Conservation (phyloP, 305 asterid species). For the Fraxinus angustifolia region DNA sequence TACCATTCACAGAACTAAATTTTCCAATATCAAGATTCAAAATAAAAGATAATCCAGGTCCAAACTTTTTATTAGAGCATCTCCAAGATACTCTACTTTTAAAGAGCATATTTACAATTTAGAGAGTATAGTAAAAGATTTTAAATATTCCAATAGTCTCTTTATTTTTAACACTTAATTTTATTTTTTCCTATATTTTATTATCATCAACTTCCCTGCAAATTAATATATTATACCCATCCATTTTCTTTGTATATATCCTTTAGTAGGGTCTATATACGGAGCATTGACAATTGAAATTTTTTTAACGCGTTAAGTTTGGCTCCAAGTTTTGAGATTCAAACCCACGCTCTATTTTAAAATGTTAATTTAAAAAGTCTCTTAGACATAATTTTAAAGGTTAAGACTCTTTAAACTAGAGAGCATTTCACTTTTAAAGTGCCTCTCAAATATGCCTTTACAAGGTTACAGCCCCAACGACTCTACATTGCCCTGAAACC, state of each 20-base stretch:
- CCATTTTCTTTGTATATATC: not conserved
- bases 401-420: not conserved
- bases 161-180: not conserved
- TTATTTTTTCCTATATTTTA: not conserved
- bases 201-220: not conserved
- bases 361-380: not conserved
- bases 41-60: not conserved
- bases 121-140: not conserved
- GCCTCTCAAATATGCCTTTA: conserved; percentile 37
- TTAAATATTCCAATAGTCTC: not conserved
- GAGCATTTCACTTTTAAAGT: not conserved
- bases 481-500: conserved; percentile 94
- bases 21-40: not conserved
- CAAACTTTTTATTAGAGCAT: not conserved
- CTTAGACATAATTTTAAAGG: not conserved
- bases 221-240: not conserved
- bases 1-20: not conserved
- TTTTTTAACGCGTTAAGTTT: not conserved
- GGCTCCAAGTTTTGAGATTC: not conserved
- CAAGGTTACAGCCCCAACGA: conserved; percentile 64
- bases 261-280: not conserved
- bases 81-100: not conserved
- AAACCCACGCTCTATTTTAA: not conserved
- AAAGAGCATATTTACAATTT: not conserved
- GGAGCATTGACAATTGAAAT: not conserved